Evolutionary conservation across 2,329 filamentous ascomycete species (phyloP).

Genomic region (Diplocarpon mali): DNA sequence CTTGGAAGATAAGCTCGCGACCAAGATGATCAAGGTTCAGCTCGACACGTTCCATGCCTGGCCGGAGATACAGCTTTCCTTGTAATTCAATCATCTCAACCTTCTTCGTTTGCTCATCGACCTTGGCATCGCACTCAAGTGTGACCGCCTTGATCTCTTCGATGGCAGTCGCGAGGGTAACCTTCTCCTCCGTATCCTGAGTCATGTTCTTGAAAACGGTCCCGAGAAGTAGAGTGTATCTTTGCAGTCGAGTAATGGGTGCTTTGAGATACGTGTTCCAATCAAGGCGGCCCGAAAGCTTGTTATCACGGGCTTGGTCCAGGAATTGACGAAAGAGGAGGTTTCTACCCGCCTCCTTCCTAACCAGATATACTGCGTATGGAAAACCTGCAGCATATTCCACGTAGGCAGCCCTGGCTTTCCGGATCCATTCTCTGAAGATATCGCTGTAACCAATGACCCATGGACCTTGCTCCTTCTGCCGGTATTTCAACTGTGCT

Average conservation of each 20-base stretch:
- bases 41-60: slow-evolving; percentile 76
- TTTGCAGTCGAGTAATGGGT: slow-evolving; percentile 83
- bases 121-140: slow-evolving; percentile 80
- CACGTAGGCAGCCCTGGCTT: slow-evolving; percentile 78
- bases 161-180: slow-evolving; percentile 72
- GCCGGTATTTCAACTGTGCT: slow-evolving; percentile 89
- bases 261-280: slow-evolving; percentile 94
- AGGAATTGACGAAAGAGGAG: slow-evolving; percentile 78
- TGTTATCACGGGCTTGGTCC: slow-evolving; percentile 67
- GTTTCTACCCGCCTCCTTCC: slow-evolving; percentile 76
- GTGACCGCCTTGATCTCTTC: slow-evolving; percentile 87
- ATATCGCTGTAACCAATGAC: slow-evolving; percentile 91
- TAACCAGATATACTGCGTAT: slow-evolving; percentile 69
- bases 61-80: slow-evolving; percentile 71
- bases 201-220: slow-evolving; percentile 78
- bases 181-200: slow-evolving; percentile 80
- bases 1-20: slow-evolving; percentile 76
- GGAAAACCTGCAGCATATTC: slow-evolving; percentile 87
- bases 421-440: slow-evolving; percentile 96
- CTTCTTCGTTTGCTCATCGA: slow-evolving; percentile 85
- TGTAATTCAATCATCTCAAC: slow-evolving; percentile 79
- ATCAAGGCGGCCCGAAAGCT: slow-evolving; percentile 68
- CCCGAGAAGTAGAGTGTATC: slow-evolving; percentile 73
- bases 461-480: slow-evolving; percentile 94
- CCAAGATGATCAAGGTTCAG: slow-evolving; percentile 92